A percentile compares a stretch with the other conserved stretches of the same genome.
Evolutionary conservation across 2,329 filamentous ascomycete species (phyloP).

Genomic region (Aspergillus sergii): DNA sequence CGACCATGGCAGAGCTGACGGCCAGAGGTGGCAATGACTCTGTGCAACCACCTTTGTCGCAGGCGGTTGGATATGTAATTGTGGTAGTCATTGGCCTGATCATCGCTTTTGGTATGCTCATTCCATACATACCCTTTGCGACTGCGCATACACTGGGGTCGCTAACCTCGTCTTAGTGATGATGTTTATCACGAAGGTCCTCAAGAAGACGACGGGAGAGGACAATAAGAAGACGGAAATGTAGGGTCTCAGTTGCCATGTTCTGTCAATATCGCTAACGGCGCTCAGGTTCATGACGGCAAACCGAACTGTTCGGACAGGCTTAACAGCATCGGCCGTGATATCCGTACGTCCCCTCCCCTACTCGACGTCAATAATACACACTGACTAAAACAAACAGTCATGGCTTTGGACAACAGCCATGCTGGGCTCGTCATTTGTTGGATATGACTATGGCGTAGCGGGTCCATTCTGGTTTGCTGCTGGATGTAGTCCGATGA

Average conservation of each 20-base stretch:
- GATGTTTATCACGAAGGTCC: conserved; percentile 49
- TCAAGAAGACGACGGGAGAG: conserved; percentile 55
- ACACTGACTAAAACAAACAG: conserved; percentile 1
- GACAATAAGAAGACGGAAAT: conserved; percentile 58
- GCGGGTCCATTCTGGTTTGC: conserved; percentile 62
- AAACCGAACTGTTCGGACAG: conserved; percentile 54
- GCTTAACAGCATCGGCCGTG: conserved; percentile 57
- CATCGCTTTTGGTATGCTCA: conserved; percentile 40
- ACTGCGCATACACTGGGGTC: fast-evolving
- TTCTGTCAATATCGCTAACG: not conserved
- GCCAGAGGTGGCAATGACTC: conserved; percentile 20
- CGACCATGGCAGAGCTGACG: conserved; percentile 9
- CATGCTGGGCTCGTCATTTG: conserved; percentile 53
- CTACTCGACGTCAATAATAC: too few species aligned
- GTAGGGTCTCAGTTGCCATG: conserved; percentile 23
- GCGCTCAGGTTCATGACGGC: conserved; percentile 54
- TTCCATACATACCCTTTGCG: not conserved
- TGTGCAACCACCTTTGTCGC: conserved; percentile 38
- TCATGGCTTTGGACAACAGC: conserved; percentile 60
- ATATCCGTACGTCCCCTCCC: conserved; percentile 44
- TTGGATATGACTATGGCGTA: conserved; percentile 58
- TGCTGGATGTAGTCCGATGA: conserved; percentile 59
- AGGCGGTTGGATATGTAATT: conserved; percentile 47
- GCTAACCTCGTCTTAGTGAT: conserved; percentile 38
- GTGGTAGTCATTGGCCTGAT: conserved; percentile 46